Evolutionary conservation across 257 asterid species (phyloP).

Genomic region (Datura wrightii): DNA sequence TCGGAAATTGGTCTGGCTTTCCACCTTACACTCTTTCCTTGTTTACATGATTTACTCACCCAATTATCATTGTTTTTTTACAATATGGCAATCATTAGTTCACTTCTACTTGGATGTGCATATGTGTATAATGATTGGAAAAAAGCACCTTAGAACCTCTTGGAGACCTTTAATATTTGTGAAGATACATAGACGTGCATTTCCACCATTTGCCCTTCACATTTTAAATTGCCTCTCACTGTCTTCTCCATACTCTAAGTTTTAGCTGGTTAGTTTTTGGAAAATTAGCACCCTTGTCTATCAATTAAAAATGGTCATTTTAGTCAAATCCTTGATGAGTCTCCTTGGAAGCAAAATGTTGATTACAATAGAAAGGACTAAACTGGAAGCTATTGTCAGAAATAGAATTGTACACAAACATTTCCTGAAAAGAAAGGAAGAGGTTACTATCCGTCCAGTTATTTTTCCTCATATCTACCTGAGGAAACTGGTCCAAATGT

Average conservation of each 20-base stretch:
- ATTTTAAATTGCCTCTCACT: background rate
- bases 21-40: background rate
- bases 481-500: background rate
- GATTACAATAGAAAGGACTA: constrained; percentile 7
- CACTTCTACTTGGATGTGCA: background rate
- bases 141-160: background rate
- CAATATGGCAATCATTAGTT: background rate
- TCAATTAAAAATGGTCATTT: background rate
- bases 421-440: constrained; percentile 5
- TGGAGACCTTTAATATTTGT: background rate
- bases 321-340: background rate
- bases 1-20: constrained; percentile 65
- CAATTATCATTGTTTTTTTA: background rate
- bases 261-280: background rate
- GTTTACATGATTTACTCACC: background rate
- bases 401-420: background rate
- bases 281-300: background rate
- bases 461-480: background rate
- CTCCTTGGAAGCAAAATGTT: background rate
- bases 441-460: background rate
- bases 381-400: background rate
- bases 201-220: background rate
- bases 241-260: background rate
- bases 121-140: background rate
- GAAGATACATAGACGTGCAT: background rate